Base-by-base conservation (phyloP, 2,329 filamentous ascomycete genomes). In the Albifimbria verrucaria region DNA sequence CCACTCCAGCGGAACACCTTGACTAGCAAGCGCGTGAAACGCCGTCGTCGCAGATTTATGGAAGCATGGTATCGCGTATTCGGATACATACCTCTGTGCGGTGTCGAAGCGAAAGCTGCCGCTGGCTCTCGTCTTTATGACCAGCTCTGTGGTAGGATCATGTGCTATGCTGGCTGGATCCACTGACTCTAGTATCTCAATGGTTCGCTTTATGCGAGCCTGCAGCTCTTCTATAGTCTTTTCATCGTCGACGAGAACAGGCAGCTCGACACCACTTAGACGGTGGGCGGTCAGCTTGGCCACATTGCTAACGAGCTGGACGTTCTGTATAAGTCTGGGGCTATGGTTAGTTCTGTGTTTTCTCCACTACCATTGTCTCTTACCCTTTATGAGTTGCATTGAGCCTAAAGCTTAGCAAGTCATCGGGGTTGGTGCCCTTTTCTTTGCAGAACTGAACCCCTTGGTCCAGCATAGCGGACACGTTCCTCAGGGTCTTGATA, bases 1-100 rank as follows among this genome's bases (percentile, higher is more conserved):
- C 67, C 85, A 85, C 2, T 81, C 81, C 15, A 87, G n/a, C 0
- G 75, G 74, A 23, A 86, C 79, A 0, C 82, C 83, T 64, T 79
- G 74, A 46, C 72, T 72, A 43, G 84, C 69, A 60, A 87, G 62
- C 49, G 87, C 78, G 2, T 68, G 72, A 65, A 87, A 87, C 10
- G 80, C 77, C 15, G 75, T 81, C 11, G 71, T 73, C 11, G 80
- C 53, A 57, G 87, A 84, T 57, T 87, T 87, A 65, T 76, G 85
- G 58, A 85, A 77, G 60, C 86, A 85, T 3, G 83, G 80, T 22
- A 84, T 62, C 2, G 68, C 72, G 62, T 73, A 78, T 4, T 65
- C 62, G 26, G 66, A 61, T 11, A 80, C 57, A 59, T 81, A 83
- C 1, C 65, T 60, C 51, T 70, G 57, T 0, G 68, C 75, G 2